Conservation (phyloP, 2,329 filamentous ascomycete genomes). For the Xylariaceae sp. region DNA sequence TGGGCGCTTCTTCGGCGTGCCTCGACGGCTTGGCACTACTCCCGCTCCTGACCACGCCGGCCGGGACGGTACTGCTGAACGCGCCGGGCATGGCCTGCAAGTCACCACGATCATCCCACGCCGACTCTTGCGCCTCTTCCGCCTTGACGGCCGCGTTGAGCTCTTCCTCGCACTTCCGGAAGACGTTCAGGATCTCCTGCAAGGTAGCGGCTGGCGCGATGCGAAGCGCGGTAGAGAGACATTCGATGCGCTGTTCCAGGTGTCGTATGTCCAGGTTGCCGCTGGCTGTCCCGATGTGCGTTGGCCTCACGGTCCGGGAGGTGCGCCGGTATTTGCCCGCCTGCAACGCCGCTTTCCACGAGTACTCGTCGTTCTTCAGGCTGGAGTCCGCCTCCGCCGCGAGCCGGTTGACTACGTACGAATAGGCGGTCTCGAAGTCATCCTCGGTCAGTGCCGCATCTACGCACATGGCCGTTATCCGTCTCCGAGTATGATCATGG, state of each 20-base stretch:
- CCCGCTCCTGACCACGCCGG: slow-evolving; percentile 24
- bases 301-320: slow-evolving; percentile 47
- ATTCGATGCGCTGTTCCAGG: slow-evolving; percentile 75
- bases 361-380: slow-evolving; percentile 54
- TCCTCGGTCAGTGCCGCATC: slow-evolving; percentile 70
- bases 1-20: slow-evolving; percentile 46
- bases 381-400: slow-evolving; percentile 32
- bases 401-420: slow-evolving; percentile 70
- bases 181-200: slow-evolving; percentile 69
- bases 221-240: slow-evolving; percentile 68
- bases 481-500: slow-evolving; percentile 48
- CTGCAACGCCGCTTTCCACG: slow-evolving; percentile 72
- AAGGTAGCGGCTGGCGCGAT: slow-evolving; percentile 65
- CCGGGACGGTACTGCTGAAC: slow-evolving; percentile 37
- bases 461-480: slow-evolving; percentile 75
- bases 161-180: slow-evolving; percentile 73
- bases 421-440: slow-evolving; percentile 82
- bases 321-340: slow-evolving; percentile 69
- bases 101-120: slow-evolving; percentile 64
- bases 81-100: slow-evolving; percentile 50
- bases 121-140: slow-evolving; percentile 63
- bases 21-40: slow-evolving; percentile 30
- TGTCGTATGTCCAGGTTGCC: slow-evolving; percentile 61
- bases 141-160: slow-evolving; percentile 60
- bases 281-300: slow-evolving; percentile 54